Evolutionary conservation across 2,329 filamentous ascomycete genomes (phyloP).

Genomic region (Talaromyces sp.): DNA sequence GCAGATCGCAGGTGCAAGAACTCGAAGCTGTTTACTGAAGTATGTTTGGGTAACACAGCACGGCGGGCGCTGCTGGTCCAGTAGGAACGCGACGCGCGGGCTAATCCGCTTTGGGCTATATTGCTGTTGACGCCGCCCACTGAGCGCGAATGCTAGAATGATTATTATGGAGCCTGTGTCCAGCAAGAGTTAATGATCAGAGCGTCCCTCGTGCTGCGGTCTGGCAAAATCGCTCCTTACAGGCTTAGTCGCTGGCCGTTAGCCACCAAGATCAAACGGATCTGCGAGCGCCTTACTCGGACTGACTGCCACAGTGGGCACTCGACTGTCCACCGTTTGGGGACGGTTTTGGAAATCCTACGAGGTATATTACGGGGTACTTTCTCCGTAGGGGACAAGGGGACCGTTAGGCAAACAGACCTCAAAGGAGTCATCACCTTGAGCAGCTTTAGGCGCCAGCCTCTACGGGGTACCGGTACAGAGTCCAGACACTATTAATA

Average conservation of each 20-base stretch:
- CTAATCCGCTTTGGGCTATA: constrained; percentile 19
- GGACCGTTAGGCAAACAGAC: neutral
- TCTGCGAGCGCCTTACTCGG: neutral
- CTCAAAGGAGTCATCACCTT: too few relatives aligned
- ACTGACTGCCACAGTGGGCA: too few relatives aligned
- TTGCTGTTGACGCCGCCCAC: neutral
- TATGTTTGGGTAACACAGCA: neutral
- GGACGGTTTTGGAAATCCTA: neutral
- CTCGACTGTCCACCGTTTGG: too few relatives aligned
- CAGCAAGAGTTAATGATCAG: too few relatives aligned
- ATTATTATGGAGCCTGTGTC: too few relatives aligned
- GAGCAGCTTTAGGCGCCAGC: neutral
- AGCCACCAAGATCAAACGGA: neutral
- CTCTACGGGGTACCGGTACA: neutral
- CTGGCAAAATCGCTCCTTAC: neutral
- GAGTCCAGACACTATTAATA: neutral
- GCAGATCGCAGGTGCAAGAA: neutral
- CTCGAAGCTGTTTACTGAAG: neutral
- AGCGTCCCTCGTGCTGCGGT: neutral
- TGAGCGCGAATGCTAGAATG: neutral
- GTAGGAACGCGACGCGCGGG: constrained; percentile 18
- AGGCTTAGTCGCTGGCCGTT: neutral
- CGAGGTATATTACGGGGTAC: too few relatives aligned
- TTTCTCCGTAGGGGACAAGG: too few relatives aligned
- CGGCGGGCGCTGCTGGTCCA: neutral